Evolutionary conservation across 352 stramenopile species (phyloP).

Genomic region (Phytophthora brassicae): DNA sequence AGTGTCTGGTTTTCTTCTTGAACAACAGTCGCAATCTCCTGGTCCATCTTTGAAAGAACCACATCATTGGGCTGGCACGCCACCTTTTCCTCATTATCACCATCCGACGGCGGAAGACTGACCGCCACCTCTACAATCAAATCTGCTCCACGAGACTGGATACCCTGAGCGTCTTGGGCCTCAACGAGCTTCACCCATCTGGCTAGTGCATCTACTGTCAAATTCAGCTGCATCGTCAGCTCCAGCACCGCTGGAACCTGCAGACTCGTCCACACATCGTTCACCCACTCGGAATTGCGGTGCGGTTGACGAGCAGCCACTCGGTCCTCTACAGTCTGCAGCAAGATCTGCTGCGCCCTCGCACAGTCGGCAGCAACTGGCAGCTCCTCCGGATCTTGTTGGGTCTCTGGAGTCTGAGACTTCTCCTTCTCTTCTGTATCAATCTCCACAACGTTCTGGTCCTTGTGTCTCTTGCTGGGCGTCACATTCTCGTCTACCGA

Average conservation of each 20-base stretch:
- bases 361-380: not conserved
- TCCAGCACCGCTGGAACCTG: constrained; percentile 34
- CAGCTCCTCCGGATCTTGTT: constrained; percentile 4
- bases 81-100: constrained; percentile 21
- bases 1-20: constrained; percentile 20
- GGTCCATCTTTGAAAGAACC: constrained; percentile 18
- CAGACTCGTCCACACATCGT: constrained; percentile 33
- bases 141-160: constrained; percentile 18
- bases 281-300: constrained; percentile 32
- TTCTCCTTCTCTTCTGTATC: constrained; percentile 19
- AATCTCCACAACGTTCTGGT: constrained; percentile 11
- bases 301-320: constrained; percentile 17
- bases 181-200: constrained; percentile 36
- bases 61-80: constrained; percentile 19
- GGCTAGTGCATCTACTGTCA: constrained; percentile 39
- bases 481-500: constrained; percentile 11
- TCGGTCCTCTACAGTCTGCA: constrained; percentile 35
- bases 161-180: constrained; percentile 13
- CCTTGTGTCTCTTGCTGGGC: constrained; percentile 36
- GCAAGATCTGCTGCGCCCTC: constrained; percentile 23
- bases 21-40: constrained; percentile 25
- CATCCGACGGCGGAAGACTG: constrained; percentile 24
- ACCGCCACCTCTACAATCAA: constrained; percentile 23
- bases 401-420: constrained; percentile 8
- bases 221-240: constrained; percentile 39